Base-by-base conservation (phyloP, 2,329 filamentous ascomycete species). In the Purpureocillium takamizusanense region DNA sequence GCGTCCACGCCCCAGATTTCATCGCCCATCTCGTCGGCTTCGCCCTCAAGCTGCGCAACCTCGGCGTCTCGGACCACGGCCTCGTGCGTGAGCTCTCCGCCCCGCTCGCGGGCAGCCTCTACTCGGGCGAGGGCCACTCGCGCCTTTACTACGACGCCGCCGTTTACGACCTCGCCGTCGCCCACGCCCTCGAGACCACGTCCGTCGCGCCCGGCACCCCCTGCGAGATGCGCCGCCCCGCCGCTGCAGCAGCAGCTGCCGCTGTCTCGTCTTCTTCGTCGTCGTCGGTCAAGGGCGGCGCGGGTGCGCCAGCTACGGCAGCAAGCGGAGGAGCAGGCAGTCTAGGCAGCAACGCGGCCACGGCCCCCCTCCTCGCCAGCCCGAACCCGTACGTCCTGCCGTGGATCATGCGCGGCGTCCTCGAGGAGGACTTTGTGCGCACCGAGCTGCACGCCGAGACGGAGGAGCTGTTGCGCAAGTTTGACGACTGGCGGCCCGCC, bases 1-100 rank as follows among this genome's bases (percentile, higher is more conserved):
- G 89, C 42, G 74, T 95, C 27, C 90, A 97, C 57, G 84, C 89
- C 0, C 87, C 89, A 2, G 89, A 94, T 58, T 98, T 98, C 54
- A 81, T 98, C 36, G 86, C 87, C 2, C 86, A 95, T 53, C 76
- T 98, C 2, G 83, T 98, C 33, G 89, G 88, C 34, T 95, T 98
- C 56, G 83, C 86, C 1, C 76, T 97, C 46, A 97, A 95, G 54
- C 72, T 98, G 9, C 86, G 92, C 38, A 98, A 98, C 55, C 75
- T 95, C 2, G 92, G 92, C 27, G 75, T 97, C 17, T 83, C 86
- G 2, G 92, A 98, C 56, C 92, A 98, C 57, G 90, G 90, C 5
- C 75, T 98, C 7, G 83, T 98, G 46, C 81, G 88, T 35, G 92
- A 98, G 60, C 72, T 98, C 10, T 94, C 86, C 2, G 73, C 82